Base-by-base conservation (phyloP, 768 basidiomycete genomes). In the Podaxis carcinomalis region DNA sequence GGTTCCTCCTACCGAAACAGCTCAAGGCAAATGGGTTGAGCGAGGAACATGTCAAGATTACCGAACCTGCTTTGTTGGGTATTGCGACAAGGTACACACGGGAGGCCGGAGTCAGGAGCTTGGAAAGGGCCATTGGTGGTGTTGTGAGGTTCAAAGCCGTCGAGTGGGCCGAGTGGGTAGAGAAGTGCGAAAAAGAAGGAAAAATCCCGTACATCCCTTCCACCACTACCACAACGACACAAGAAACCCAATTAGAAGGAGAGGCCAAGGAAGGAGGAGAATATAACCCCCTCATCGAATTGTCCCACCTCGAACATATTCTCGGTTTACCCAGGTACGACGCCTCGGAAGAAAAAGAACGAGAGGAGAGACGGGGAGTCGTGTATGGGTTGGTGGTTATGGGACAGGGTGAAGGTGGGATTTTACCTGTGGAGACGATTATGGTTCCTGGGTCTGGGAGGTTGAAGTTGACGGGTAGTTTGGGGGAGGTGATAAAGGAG, bases 61-160 rank as follows among this genome's bases (percentile, higher is more conserved):
- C 85, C 0, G 87, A 93, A 55, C 83, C 85, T 9, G 87, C 88
- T 0, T 71, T 96, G 32, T 73, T 88, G 57, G 81, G 84, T 54
- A 81, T 96, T 52, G 86, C 89, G 19, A 90, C 87, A 1, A 80
- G 86, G 14, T 95, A 93, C 67, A 95, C 95, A 1, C 80, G 92
- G 5, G 95, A 98, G 72, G 93, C 94, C 0, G 95, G 95, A 36
- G 95, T 98, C n/a, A 85, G 95, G 37, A 87, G 85, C 49, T 81
- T 96, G 14, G 95, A 97, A 68, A 84, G 95, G 11, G 85, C 91
- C 1, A 86, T 98, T 44, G 93, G 92, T 2, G 82, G 87, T 23
- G 87, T 98, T n/a, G 90, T 90, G n/a, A 77, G 95, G 35, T 89
- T 82, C 65, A 97, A 97, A 68, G 95, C 93, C 0, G 95, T 98